Conservation (phyloP, 495 filamentous ascomycete genomes). For the Melanomma pulvis-pyrius region DNA sequence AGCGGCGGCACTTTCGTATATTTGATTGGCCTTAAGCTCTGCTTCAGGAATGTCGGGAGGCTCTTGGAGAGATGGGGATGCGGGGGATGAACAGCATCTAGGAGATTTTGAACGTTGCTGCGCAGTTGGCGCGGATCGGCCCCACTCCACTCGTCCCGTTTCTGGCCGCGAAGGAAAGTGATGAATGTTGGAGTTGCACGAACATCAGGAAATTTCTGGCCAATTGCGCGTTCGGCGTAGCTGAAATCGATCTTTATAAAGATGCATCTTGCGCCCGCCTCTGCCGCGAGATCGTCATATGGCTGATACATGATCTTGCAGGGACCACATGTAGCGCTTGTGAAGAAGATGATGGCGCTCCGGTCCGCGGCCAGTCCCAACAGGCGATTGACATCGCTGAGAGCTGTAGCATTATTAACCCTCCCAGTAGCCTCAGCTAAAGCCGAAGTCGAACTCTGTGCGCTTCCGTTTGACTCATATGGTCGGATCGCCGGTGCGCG, state of each 20-base stretch:
- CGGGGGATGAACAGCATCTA: constrained; percentile 74
- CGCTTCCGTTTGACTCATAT: constrained; percentile 2
- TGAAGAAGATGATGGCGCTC: constrained; percentile 90
- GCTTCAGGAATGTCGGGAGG: constrained; percentile 68
- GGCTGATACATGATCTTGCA: constrained; percentile 83
- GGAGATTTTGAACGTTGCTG: constrained; percentile 70
- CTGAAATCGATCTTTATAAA: constrained; percentile 86
- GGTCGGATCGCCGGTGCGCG: constrained; percentile 41
- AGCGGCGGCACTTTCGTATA: constrained; percentile 84
- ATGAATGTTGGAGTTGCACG: constrained; percentile 87
- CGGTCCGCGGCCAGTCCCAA: constrained; percentile 61
- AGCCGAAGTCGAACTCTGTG: neutral
- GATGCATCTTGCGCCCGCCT: constrained; percentile 66
- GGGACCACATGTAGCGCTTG: constrained; percentile 80
- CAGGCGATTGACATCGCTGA: constrained; percentile 62
- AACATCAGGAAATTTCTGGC: constrained; percentile 63
- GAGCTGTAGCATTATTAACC: constrained; percentile 57
- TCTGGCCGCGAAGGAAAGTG: constrained; percentile 75
- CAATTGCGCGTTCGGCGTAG: constrained; percentile 63
- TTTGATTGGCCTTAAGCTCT: constrained; percentile 64
- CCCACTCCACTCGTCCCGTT: constrained; percentile 79
- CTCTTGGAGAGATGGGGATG: constrained; percentile 74
- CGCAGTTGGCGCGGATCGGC: constrained; percentile 69
- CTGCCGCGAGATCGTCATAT: constrained; percentile 78
- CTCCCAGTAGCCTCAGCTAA: constrained; percentile 34